phyloP scores from a whole-genome alignment of 805 yeast genomes.

The Kluyveromyces siamensis region DNA sequence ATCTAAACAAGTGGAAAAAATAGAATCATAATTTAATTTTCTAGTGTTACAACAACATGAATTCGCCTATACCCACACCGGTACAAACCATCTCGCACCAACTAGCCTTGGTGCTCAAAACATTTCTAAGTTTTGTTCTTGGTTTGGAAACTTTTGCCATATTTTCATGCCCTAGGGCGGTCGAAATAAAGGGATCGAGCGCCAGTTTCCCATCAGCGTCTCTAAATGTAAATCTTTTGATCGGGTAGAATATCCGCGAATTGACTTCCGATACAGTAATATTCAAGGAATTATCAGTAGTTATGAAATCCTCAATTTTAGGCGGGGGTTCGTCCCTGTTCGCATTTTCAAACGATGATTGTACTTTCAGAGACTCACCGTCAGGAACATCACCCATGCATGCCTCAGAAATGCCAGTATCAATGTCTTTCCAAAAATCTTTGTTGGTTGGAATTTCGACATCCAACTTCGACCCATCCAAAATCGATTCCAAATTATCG shows the following conservation, averaged over 20 bases:
- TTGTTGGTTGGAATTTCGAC: constrained; percentile 10
- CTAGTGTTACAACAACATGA: constrained; percentile 21
- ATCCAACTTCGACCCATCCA: neutral
- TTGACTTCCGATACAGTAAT: neutral
- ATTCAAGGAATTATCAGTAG: neutral
- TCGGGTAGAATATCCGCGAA: constrained; percentile 11
- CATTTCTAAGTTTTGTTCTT: constrained; percentile 11
- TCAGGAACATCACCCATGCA: neutral
- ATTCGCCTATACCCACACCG: constrained; percentile 26
- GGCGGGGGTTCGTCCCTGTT: constrained; percentile 6
- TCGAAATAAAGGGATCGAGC: constrained; percentile 9
- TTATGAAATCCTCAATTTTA: constrained; percentile 7
- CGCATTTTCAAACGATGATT: constrained; percentile 1
- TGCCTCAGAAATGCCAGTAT: constrained; percentile 18
- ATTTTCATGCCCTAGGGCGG: neutral
- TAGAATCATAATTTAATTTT: constrained; percentile 3
- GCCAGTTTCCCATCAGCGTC: constrained; percentile 26
- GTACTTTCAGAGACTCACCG: neutral
- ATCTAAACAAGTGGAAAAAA: neutral
- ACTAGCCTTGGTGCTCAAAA: constrained; percentile 26
- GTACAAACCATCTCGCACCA: constrained; percentile 28
- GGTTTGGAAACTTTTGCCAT: constrained; percentile 34
- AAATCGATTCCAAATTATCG: neutral
- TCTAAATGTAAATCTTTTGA: constrained; percentile 23
- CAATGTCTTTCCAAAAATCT: constrained; percentile 29